These are phyloP conservation scores for Agapanthus africanus DNA, from an alignment of 106 monocot species.

Conservation along the genomic window DNA sequence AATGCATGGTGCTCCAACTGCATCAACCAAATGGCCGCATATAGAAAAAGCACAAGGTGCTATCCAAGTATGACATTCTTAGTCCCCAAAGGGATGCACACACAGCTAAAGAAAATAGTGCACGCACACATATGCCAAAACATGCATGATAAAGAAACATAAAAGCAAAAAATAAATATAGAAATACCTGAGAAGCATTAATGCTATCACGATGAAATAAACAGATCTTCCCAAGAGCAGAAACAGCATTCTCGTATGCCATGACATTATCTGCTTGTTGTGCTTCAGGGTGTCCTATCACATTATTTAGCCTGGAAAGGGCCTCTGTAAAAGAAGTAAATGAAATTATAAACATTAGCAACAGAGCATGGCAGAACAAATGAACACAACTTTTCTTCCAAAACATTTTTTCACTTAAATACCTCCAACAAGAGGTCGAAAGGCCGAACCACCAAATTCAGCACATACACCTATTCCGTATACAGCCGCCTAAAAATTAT, in stretches of 20 bases:
- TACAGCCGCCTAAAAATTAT: slow-evolving; percentile 67
- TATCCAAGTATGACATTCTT: too few species aligned
- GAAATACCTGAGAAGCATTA: slow-evolving; percentile 73
- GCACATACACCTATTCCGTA: slow-evolving; percentile 97
- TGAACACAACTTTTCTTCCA: too few species aligned
- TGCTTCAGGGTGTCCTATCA: slow-evolving; percentile 69
- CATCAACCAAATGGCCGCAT: too few species aligned
- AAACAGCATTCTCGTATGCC: slow-evolving; percentile 98
- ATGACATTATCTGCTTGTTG: slow-evolving; percentile 68
- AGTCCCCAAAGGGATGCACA: too few species aligned
- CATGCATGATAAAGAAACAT: too few species aligned
- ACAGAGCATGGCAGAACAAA: neutral
- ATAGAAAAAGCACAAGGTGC: too few species aligned
- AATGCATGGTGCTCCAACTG: too few species aligned
- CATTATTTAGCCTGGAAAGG: slow-evolving; percentile 65
- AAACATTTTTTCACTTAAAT: neutral
- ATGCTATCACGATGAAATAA: slow-evolving; percentile 67
- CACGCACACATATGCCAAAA: too few species aligned
- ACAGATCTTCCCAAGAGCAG: slow-evolving; percentile 88
- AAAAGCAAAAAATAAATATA: too few species aligned
- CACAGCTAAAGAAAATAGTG: too few species aligned
- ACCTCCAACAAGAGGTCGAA: slow-evolving; percentile 93
- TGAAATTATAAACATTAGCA: neutral
- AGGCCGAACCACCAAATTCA: slow-evolving; percentile 77
- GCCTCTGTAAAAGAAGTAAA: slow-evolving; percentile 50